phyloP scores from a whole-genome alignment of 306 rosid genomes.

The Begonia masoniana region DNA sequence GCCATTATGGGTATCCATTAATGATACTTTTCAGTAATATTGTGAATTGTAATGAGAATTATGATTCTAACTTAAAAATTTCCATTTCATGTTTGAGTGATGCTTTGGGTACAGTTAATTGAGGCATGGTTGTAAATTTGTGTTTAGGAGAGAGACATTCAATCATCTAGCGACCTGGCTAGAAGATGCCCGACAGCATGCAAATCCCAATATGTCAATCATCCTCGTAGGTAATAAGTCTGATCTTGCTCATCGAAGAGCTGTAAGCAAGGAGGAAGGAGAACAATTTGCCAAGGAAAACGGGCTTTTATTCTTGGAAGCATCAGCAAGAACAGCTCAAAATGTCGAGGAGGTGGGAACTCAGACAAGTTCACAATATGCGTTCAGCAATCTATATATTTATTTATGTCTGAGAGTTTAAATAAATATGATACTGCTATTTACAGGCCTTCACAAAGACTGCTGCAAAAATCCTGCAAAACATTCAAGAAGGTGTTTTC shows the following conservation, averaged over 20 bases:
- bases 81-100: too few species aligned
- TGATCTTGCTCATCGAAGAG: conserved; percentile 85
- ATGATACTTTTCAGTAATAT: too few species aligned
- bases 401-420: not conserved
- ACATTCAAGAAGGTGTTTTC: conserved; percentile 81
- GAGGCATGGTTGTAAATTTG: conserved; percentile 4
- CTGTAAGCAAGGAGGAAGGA: conserved; percentile 94
- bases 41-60: too few species aligned
- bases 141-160: conserved; percentile 82
- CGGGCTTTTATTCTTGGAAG: conserved; percentile 90
- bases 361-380: conserved; percentile 4
- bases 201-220: conserved; percentile 91
- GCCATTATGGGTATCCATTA: too few species aligned
- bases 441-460: conserved; percentile 78
- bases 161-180: conserved; percentile 87
- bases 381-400: not conserved
- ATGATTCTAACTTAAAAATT: too few species aligned
- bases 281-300: conserved; percentile 94
- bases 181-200: conserved; percentile 98
- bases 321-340: conserved; percentile 94
- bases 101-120: not conserved
- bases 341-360: conserved; percentile 81
- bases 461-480: conserved; percentile 87
- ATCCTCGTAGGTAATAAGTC: conserved; percentile 86
- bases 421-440: not conserved